These are phyloP conservation scores for Entelexis sorbosivorans DNA, from an alignment of 1,139 yeast species.

Conservation along the genomic window DNA sequence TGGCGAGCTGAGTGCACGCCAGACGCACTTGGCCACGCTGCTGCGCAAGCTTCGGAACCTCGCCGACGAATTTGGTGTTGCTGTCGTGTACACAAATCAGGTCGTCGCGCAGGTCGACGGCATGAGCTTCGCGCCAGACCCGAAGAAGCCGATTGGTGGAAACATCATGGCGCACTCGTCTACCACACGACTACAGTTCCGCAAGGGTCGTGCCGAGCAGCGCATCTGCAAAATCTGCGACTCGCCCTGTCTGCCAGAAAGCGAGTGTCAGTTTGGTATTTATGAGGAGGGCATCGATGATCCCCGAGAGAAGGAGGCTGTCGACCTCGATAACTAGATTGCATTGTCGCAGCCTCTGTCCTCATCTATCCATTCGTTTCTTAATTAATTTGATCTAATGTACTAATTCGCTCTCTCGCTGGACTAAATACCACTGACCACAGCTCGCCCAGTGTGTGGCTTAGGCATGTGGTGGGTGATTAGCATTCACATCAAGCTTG, in stretches of 20 bases:
- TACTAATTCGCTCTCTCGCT: no score
- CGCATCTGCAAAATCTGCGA: conserved; percentile 91
- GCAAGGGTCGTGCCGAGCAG: conserved; percentile 84
- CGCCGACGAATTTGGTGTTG: conserved; percentile 97
- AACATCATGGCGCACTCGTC: conserved; percentile 95
- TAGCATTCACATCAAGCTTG: no score
- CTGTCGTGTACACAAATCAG: conserved; percentile 95
- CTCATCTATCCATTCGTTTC: background rate
- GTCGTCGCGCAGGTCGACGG: conserved; percentile 99
- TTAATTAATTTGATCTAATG: background rate
- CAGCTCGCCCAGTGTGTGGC: no score
- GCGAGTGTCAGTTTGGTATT: conserved; percentile 89
- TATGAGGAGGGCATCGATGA: conserved; percentile 97
- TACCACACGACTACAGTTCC: conserved; percentile 79
- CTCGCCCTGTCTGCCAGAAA: conserved; percentile 90
- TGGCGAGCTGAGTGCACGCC: conserved; percentile 93
- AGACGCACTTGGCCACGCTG: conserved; percentile 84
- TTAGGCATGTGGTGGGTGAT: no score
- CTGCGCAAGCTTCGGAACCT: conserved; percentile 83
- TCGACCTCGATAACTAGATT: conserved; percentile 26
- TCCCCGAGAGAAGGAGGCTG: conserved; percentile 60
- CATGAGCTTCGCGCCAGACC: conserved; percentile 82
- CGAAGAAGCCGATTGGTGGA: conserved; percentile 99
- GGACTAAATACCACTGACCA: no score
- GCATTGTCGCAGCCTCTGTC: background rate